phyloP scores from a whole-genome alignment of 2,329 filamentous ascomycete species.

The Microdochium nivale region DNA sequence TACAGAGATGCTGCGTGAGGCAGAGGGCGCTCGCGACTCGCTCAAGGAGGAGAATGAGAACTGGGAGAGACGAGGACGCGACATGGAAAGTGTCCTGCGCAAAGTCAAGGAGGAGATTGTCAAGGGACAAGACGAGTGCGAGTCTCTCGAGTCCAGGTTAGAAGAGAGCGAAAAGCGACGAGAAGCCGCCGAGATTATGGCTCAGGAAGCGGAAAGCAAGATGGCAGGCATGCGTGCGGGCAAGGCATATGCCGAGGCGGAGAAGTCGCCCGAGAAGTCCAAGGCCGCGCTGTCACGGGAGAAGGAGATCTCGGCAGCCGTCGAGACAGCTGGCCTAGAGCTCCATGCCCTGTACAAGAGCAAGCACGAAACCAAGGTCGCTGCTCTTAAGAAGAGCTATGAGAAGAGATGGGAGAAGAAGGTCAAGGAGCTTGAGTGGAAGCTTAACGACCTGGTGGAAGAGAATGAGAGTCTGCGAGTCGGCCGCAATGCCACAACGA shows the following conservation, averaged over 20 bases:
- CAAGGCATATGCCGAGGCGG: conserved; percentile 33
- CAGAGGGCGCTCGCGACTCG: conserved; percentile 60
- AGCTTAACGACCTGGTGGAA: conserved; percentile 57
- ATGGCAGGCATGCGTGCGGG: conserved; percentile 65
- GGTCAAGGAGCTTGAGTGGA: conserved; percentile 66
- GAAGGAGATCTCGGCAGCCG: conserved; percentile 60
- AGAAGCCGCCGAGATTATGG: conserved; percentile 66
- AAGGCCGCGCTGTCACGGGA: conserved; percentile 40
- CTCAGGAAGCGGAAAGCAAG: conserved; percentile 67
- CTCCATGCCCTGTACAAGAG: conserved; percentile 90
- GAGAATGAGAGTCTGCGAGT: conserved; percentile 69
- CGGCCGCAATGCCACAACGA: conserved; percentile 58
- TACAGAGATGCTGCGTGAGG: conserved; percentile 74
- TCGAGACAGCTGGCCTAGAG: conserved; percentile 89
- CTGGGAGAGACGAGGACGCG: conserved; percentile 77
- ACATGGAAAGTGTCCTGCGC: conserved; percentile 75
- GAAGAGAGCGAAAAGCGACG: conserved; percentile 69
- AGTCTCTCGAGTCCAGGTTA: conserved; percentile 66
- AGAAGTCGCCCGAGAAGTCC: conserved; percentile 28
- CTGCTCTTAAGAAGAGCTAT: conserved; percentile 77
- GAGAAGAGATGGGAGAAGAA: conserved; percentile 86
- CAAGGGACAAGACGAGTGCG: conserved; percentile 68
- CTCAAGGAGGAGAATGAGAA: conserved; percentile 66
- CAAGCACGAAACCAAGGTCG: conserved; percentile 95
- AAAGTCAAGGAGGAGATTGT: conserved; percentile 78